Evolutionary conservation across 2,329 filamentous ascomycete species (phyloP).

Genomic region (Herpotrichia juniperi): DNA sequence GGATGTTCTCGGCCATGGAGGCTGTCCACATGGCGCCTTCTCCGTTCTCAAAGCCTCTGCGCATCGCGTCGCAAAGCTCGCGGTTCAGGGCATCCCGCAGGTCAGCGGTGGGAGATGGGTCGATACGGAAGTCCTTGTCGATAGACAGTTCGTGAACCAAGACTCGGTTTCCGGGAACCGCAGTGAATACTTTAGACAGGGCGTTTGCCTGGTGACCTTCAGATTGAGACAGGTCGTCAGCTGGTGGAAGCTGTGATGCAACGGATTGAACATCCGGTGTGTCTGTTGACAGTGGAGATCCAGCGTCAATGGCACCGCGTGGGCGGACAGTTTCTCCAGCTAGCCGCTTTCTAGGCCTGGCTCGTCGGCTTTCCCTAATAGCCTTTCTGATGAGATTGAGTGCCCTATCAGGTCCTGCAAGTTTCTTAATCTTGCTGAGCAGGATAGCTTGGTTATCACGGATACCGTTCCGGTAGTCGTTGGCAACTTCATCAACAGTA

Average conservation of each 20-base stretch:
- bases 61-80: constrained; percentile 66
- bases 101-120: constrained; percentile 61
- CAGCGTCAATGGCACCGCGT: constrained; percentile 61
- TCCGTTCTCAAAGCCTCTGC: constrained; percentile 66
- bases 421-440: constrained; percentile 78
- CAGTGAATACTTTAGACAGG: constrained; percentile 61
- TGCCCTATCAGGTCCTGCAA: constrained; percentile 74
- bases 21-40: constrained; percentile 72
- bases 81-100: constrained; percentile 65
- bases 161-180: constrained; percentile 74
- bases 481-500: constrained; percentile 73
- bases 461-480: constrained; percentile 80
- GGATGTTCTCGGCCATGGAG: constrained; percentile 72
- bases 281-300: constrained; percentile 31
- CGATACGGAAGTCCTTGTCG: constrained; percentile 77
- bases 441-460: constrained; percentile 81
- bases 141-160: constrained; percentile 81
- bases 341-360: constrained; percentile 68
- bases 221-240: constrained; percentile 16
- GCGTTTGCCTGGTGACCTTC: constrained; percentile 50
- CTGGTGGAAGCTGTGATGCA: constrained; percentile 35
- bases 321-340: constrained; percentile 71
- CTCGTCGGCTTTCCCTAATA: constrained; percentile 72
- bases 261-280: constrained; percentile 45
- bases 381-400: constrained; percentile 76